Evolutionary conservation across 805 yeast species (phyloP), one percentile per base, ranked within the genome.

Genomic region (Ogataea pignaliae): DNA sequence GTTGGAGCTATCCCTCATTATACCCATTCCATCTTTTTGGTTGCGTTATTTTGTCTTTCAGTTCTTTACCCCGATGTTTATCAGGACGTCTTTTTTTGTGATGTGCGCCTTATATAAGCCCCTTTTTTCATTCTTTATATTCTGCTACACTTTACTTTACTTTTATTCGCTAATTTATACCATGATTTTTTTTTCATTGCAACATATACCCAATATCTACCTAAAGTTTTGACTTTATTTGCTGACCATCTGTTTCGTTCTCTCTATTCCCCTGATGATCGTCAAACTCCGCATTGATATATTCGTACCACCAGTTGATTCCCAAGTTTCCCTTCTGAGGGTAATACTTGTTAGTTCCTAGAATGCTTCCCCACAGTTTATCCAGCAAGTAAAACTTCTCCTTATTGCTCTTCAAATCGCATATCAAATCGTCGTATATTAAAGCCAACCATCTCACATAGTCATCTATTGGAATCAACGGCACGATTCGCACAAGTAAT

Each of bases 241-340:
- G 29, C 14, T 13, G 34, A 14, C 7, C 36, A 41, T 34, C 39
- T 3, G 10, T 14, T 4, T 16, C 15, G 13, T 36, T 17, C n/a
- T 36, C 31, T 6, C 2, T 17, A n/a, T 21, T 26, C 3, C 13
- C 8, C 6, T 7, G 12, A n/a, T 41, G 43, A 41, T 40, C 29
- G 9, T 39, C 40, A 15, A 44, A 28, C 13, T 46, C 52, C 14
- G 42, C 43, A 41, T 61, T 61, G 5, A 63, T 56, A 36, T 59
- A 55, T 18, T 70, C 72, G 56, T 79, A 82, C 87, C 87, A 82
- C 86, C 87, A 82, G 17, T 63, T 62, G 41, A 76, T 69, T 1
- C 78, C 85, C 34, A 77, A 43, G 36, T 72, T 75, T 5, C 79
- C 74, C 50, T 83, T 68, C 49, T 78, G 79, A 43, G 78, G 64